phyloP scores from a whole-genome alignment of 176 grass and related monocot genomes.

The Pharus latifolius region DNA sequence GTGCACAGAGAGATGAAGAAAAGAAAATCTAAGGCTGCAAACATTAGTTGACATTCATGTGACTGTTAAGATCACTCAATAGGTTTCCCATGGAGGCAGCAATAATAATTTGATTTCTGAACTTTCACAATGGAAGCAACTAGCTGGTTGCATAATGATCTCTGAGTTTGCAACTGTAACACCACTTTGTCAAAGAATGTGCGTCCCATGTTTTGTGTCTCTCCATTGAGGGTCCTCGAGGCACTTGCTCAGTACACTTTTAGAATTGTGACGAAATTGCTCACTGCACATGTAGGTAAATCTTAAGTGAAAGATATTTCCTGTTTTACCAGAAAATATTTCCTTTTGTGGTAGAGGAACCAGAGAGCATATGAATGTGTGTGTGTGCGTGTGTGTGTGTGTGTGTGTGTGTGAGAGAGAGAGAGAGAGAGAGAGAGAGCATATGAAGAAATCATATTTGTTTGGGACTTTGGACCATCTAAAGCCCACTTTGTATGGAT shows the following conservation, averaged over 20 bases:
- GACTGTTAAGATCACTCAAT: slow-evolving; percentile 5
- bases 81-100: background rate
- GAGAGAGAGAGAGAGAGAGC: background rate
- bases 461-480: background rate
- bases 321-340: background rate
- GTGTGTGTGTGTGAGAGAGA: too few relatives aligned
- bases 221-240: background rate
- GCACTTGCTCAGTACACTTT: slow-evolving; percentile 29
- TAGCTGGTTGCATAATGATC: slow-evolving; percentile 18
- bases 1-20: too few relatives aligned
- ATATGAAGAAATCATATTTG: too few relatives aligned
- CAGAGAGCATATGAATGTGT: too few relatives aligned
- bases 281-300: slow-evolving; percentile 14
- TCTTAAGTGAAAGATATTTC: background rate
- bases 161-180: background rate
- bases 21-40: background rate
- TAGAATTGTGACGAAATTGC: background rate
- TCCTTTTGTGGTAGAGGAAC: too few relatives aligned
- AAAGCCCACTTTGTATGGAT: background rate
- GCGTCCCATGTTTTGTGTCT: background rate
- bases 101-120: slow-evolving; percentile 34
- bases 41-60: slow-evolving; percentile 25
- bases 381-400: too few relatives aligned
- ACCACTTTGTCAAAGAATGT: slow-evolving; percentile 6
- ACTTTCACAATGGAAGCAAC: slow-evolving; percentile 13